These are phyloP conservation scores for Paecilomyces sp. DNA, from an alignment of 2,329 filamentous ascomycete genomes.

Conservation along the genomic window DNA sequence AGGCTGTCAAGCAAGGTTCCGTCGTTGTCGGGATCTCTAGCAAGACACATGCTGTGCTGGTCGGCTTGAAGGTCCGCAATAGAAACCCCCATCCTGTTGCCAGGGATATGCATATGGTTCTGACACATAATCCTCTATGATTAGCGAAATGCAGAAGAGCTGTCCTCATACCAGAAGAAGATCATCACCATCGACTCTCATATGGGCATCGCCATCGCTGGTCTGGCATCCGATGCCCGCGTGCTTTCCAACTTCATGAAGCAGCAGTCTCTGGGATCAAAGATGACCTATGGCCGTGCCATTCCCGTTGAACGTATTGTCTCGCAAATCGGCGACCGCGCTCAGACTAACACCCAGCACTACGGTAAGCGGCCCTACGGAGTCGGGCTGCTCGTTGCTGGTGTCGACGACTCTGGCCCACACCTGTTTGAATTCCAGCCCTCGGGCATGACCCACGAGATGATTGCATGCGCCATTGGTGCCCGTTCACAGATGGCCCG, in stretches of 20 bases:
- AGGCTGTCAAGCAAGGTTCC: conserved; percentile 98
- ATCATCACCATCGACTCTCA: conserved; percentile 95
- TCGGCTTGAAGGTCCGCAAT: conserved; percentile 77
- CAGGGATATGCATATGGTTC: neutral
- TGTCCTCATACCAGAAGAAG: conserved; percentile 99
- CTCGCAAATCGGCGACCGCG: conserved; percentile 87
- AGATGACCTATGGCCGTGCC: conserved; percentile 89
- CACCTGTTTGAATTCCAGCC: conserved; percentile 99
- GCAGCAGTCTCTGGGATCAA: conserved; percentile 92
- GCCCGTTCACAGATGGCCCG: conserved; percentile 95
- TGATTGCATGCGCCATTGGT: conserved; percentile 92
- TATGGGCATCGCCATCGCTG: conserved; percentile 89
- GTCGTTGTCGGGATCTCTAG: conserved; percentile 94
- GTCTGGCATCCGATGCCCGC: conserved; percentile 93
- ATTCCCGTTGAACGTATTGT: conserved; percentile 88
- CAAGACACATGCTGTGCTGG: conserved; percentile 95
- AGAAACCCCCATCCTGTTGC: neutral
- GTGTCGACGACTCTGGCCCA: conserved; percentile 86
- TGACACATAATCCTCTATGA: conserved; percentile 6
- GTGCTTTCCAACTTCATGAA: conserved; percentile 99
- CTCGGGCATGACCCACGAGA: conserved; percentile 91
- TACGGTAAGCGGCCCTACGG: conserved; percentile 96
- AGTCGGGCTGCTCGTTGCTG: conserved; percentile 84
- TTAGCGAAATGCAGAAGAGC: conserved; percentile 95
- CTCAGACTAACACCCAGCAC: conserved; percentile 95